Percentiles rank a stretch among this genome's conserved stretches.
phyloP scores from a whole-genome alignment of 345 rosid species.

The Carallia pectinifolia region DNA sequence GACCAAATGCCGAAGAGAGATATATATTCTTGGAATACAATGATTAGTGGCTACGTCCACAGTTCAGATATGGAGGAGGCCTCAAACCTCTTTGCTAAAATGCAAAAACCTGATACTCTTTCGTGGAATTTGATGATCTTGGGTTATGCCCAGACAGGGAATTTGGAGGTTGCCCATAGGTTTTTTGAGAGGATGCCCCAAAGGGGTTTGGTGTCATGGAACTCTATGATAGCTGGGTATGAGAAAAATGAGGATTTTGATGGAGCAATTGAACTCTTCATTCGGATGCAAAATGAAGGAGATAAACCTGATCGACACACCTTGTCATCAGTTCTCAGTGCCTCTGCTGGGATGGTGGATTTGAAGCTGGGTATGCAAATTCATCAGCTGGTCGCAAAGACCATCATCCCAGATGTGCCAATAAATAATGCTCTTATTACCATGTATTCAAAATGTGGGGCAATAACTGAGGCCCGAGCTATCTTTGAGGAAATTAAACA shows the following conservation, averaged over 20 bases:
- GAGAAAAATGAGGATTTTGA: conserved; percentile 49
- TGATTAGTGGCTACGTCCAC: conserved; percentile 63
- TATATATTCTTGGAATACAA: conserved; percentile 72
- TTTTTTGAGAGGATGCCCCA: conserved; percentile 56
- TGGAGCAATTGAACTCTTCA: conserved; percentile 55
- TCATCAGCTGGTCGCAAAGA: conserved; percentile 58
- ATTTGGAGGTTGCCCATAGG: conserved; percentile 40
- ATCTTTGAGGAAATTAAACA: conserved; percentile 47
- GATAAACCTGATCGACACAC: conserved; percentile 73
- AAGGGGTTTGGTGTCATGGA: conserved; percentile 64
- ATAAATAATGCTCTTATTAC: conserved; percentile 60
- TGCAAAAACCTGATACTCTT: conserved; percentile 52
- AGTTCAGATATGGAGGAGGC: conserved; percentile 55
- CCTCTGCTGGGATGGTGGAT: conserved; percentile 58
- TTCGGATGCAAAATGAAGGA: conserved; percentile 51
- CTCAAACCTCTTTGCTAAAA: conserved; percentile 40
- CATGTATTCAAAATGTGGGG: conserved; percentile 72
- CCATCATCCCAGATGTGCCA: conserved; percentile 52
- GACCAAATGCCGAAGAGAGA: conserved; percentile 58
- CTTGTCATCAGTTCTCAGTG: conserved; percentile 59
- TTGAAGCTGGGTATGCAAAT: conserved; percentile 61
- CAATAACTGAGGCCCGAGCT: conserved; percentile 43
- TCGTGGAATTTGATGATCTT: conserved; percentile 67
- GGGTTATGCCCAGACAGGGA: conserved; percentile 51
- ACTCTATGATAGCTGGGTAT: conserved; percentile 63